These are phyloP conservation scores for Prunus armeniaca DNA, from an alignment of 306 rosid species.

Conservation along the genomic window DNA sequence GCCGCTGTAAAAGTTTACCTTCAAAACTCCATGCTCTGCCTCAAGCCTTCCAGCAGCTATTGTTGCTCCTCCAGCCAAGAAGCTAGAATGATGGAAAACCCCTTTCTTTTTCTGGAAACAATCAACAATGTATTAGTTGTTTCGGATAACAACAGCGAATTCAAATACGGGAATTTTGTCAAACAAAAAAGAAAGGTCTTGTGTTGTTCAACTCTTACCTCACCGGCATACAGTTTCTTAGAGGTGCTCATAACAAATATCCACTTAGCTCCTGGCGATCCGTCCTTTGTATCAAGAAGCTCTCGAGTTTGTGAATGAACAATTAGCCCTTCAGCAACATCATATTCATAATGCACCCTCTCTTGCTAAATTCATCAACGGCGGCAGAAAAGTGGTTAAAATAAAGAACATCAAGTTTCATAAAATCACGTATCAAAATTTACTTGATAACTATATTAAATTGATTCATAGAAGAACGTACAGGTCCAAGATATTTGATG, in stretches of 20 bases:
- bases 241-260: conserved; percentile 91
- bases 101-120: conserved; percentile 83
- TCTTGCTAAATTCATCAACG: conserved; percentile 54
- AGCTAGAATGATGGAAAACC: conserved; percentile 79
- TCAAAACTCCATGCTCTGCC: conserved; percentile 61
- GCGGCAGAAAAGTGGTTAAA: background rate
- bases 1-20: conserved; percentile 43
- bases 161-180: background rate
- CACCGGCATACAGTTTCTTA: conserved; percentile 85
- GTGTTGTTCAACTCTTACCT: conserved; percentile 44
- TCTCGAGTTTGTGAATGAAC: conserved; percentile 57
- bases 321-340: conserved; percentile 53
- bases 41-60: conserved; percentile 88
- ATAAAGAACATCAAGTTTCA: background rate
- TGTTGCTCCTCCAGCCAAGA: conserved; percentile 92
- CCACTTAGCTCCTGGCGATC: conserved; percentile 55
- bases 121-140: conserved; percentile 16
- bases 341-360: conserved; percentile 64
- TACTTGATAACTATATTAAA: background rate
- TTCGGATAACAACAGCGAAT: background rate
- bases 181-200: background rate
- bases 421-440: conserved; percentile 1
- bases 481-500: conserved; percentile 95
- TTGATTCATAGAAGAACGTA: conserved; percentile 39
- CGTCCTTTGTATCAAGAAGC: conserved; percentile 53